Conservation (phyloP, 129 eudicot genomes). For the Sambucus nigra region DNA sequence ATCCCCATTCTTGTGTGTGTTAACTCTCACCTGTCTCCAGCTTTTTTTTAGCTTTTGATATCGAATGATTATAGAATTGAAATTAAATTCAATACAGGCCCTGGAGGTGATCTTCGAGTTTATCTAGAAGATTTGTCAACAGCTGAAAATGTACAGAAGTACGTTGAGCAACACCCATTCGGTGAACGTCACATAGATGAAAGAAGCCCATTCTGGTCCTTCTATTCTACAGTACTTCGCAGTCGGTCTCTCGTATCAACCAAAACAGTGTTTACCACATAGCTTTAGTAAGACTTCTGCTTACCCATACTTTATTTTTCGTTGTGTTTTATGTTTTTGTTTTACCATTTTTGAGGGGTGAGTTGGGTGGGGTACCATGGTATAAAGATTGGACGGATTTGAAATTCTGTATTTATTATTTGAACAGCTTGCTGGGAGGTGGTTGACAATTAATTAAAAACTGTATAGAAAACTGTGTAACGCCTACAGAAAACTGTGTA, state of each 20-base stretch:
- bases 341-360: background rate
- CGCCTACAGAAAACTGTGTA: too few species aligned
- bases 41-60: too few species aligned
- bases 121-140: conserved; percentile 52
- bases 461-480: too few species aligned
- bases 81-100: conserved; percentile 37
- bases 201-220: conserved; percentile 38
- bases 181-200: conserved; percentile 61
- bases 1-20: too few species aligned
- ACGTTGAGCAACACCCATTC: conserved; percentile 57
- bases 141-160: conserved; percentile 37
- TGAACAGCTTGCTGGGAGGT: background rate
- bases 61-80: background rate
- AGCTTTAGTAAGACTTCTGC: background rate
- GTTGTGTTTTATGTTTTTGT: background rate
- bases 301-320: background rate
- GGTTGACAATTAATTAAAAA: too few species aligned
- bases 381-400: background rate
- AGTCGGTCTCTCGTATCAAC: background rate
- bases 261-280: background rate
- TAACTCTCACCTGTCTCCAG: too few species aligned
- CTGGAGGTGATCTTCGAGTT: conserved; percentile 51
- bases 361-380: background rate
- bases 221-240: conserved; percentile 35
- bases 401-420: too few species aligned